These are phyloP conservation scores for Hyaloscypha variabilis DNA, from an alignment of 495 filamentous ascomycete genomes.

Conservation along the genomic window DNA sequence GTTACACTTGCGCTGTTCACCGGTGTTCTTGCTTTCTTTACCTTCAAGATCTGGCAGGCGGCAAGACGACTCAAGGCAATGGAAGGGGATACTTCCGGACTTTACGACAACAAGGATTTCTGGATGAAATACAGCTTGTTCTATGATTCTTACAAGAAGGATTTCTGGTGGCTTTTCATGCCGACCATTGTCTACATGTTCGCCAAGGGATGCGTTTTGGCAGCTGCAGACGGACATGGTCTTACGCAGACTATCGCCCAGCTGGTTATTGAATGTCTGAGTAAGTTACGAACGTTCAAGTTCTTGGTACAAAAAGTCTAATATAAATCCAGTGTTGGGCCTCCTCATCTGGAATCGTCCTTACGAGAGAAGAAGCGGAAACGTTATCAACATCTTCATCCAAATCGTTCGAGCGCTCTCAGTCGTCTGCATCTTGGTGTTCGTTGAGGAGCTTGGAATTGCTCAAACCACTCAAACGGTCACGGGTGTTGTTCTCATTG, in stretches of 20 bases:
- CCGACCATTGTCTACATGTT: conserved; percentile 93
- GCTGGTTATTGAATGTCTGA: conserved; percentile 76
- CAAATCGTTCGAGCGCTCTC: conserved; percentile 94
- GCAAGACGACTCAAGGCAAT: conserved; percentile 72
- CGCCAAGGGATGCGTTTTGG: conserved; percentile 84
- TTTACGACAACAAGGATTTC: conserved; percentile 88
- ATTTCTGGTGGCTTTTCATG: conserved; percentile 96
- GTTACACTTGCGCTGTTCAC: conserved; percentile 84
- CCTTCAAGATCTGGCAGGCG: conserved; percentile 75
- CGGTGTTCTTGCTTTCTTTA: conserved; percentile 74
- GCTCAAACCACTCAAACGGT: conserved; percentile 94
- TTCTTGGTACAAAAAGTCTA: conserved; percentile 38
- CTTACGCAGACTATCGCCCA: conserved; percentile 78
- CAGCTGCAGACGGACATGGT: conserved; percentile 84
- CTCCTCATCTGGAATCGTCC: conserved; percentile 84
- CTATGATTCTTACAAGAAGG: conserved; percentile 91
- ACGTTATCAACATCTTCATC: conserved; percentile 93
- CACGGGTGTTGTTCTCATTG: conserved; percentile 84
- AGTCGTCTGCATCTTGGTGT: conserved; percentile 85
- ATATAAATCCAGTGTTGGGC: conserved; percentile 44
- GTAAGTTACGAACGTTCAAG: conserved; percentile 18
- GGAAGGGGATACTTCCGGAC: conserved; percentile 70
- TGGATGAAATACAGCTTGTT: conserved; percentile 97
- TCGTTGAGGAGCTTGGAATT: conserved; percentile 91
- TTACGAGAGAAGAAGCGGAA: conserved; percentile 81